These are phyloP conservation scores for Nakazawaea peltata DNA, from an alignment of 805 yeast genomes.

Conservation along the genomic window DNA sequence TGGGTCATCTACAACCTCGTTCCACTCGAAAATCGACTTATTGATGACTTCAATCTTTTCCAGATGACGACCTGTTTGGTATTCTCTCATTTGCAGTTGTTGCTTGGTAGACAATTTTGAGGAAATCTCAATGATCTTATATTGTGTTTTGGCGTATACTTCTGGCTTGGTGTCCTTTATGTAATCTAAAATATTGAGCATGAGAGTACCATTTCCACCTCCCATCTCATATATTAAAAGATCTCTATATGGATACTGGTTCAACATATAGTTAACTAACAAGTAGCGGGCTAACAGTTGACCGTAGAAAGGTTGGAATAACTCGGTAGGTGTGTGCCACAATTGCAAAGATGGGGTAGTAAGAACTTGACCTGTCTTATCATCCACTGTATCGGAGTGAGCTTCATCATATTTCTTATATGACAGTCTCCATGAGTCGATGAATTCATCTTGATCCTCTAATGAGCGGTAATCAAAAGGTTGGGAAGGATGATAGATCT, in stretches of 20 bases:
- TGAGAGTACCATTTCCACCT: constrained; percentile 84
- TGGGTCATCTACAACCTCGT: constrained; percentile 46
- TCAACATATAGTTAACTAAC: constrained; percentile 60
- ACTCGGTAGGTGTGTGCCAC: constrained; percentile 89
- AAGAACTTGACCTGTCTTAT: constrained; percentile 11
- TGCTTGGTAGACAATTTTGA: constrained; percentile 55
- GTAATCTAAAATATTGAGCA: constrained; percentile 66
- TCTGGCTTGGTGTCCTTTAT: constrained; percentile 59
- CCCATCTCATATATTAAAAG: constrained; percentile 80
- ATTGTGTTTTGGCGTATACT: constrained; percentile 58
- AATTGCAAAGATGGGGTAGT: constrained; percentile 46
- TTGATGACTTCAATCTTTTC: constrained; percentile 58
- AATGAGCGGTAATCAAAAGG: constrained; percentile 58
- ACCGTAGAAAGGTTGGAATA: constrained; percentile 79
- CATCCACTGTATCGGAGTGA: constrained; percentile 12
- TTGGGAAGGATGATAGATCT: constrained; percentile 58
- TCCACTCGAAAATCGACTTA: constrained; percentile 74
- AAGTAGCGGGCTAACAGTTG: constrained; percentile 79
- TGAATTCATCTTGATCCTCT: constrained; percentile 59
- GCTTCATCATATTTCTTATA: constrained; percentile 42
- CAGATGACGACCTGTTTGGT: constrained; percentile 36
- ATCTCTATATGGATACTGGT: constrained; percentile 62
- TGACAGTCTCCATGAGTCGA: constrained; percentile 58
- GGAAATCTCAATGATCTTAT: constrained; percentile 68
- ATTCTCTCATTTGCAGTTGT: constrained; percentile 13